These are phyloP conservation scores for Termitomyces sp. DNA, from an alignment of 768 basidiomycete genomes.

Conservation along the genomic window DNA sequence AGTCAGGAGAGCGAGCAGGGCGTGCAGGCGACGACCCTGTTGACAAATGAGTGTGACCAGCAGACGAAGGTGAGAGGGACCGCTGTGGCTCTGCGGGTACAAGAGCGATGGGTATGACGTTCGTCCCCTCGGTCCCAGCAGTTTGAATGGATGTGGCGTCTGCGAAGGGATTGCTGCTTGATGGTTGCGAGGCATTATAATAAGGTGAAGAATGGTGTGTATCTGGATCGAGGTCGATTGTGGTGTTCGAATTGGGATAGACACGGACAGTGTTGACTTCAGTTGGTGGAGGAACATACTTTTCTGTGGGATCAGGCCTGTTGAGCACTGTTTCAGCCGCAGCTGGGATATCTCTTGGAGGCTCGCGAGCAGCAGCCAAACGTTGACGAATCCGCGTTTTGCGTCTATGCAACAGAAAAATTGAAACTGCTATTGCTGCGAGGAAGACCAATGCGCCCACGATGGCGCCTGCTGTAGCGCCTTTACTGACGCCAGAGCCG, in stretches of 20 bases:
- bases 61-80: slow-evolving; percentile 22
- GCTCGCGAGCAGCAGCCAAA: slow-evolving; percentile 26
- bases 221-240: slow-evolving; percentile 58
- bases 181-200: slow-evolving; percentile 23
- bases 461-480: slow-evolving; percentile 71
- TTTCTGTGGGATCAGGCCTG: slow-evolving; percentile 78
- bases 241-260: slow-evolving; percentile 40
- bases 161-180: slow-evolving; percentile 64
- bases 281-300: slow-evolving; percentile 29
- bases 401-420: slow-evolving; percentile 64
- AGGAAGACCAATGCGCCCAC: slow-evolving; percentile 60
- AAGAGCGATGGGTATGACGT: slow-evolving; percentile 83
- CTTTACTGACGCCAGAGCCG: slow-evolving; percentile 43
- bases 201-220: slow-evolving; percentile 30
- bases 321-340: slow-evolving; percentile 74
- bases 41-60: slow-evolving; percentile 22
- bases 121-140: slow-evolving; percentile 72
- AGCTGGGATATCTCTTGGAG: slow-evolving; percentile 60
- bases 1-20: slow-evolving; percentile 52
- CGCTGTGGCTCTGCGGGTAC: slow-evolving; percentile 53
- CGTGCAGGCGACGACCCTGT: slow-evolving; percentile 43
- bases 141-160: slow-evolving; percentile 80
- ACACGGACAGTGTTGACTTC: slow-evolving; percentile 41
- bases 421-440: slow-evolving; percentile 37
- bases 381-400: slow-evolving; percentile 37